Percentiles rank a stretch among this genome's conserved stretches.
These are phyloP conservation scores for Claviceps cyperi DNA, from an alignment of 2,329 filamentous ascomycete genomes.

Conservation along the genomic window DNA sequence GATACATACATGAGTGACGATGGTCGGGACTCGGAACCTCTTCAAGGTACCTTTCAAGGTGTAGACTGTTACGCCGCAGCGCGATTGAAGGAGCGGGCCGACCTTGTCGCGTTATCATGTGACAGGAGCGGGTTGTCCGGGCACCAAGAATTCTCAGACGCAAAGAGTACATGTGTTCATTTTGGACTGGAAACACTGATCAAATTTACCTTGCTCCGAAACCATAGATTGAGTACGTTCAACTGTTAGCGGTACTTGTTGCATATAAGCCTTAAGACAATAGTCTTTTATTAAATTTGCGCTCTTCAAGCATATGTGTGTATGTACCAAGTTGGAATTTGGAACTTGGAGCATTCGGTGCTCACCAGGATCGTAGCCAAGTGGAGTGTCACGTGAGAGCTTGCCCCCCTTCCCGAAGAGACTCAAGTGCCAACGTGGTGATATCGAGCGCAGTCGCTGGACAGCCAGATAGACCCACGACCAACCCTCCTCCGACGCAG, in stretches of 20 bases:
- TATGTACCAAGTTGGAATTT: too few relatives aligned
- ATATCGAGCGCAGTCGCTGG: conserved; percentile 16
- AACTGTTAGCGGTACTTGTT: too few relatives aligned
- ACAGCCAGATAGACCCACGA: conserved; percentile 19
- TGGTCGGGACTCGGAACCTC: not conserved
- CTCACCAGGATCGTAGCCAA: conserved; percentile 3
- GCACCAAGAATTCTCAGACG: too few relatives aligned
- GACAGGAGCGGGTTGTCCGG: not conserved
- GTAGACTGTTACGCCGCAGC: not conserved
- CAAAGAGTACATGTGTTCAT: too few relatives aligned
- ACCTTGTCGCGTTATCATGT: conserved; percentile 3
- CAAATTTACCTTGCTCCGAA: too few relatives aligned
- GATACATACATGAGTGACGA: not conserved
- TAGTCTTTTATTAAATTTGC: too few relatives aligned
- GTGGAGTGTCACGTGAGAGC: conserved; percentile 20
- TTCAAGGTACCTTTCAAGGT: not conserved
- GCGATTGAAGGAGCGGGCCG: not conserved
- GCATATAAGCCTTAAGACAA: too few relatives aligned
- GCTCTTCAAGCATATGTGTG: too few relatives aligned
- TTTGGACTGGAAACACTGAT: too few relatives aligned
- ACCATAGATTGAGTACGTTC: too few relatives aligned
- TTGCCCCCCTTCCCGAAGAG: conserved; percentile 17
- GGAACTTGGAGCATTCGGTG: too few relatives aligned
- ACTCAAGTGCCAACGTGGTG: conserved; percentile 24
- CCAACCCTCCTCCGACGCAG: conserved; percentile 17